Conservation (phyloP, 2,329 filamentous ascomycete genomes). For the Tympanopsis confertula region DNA sequence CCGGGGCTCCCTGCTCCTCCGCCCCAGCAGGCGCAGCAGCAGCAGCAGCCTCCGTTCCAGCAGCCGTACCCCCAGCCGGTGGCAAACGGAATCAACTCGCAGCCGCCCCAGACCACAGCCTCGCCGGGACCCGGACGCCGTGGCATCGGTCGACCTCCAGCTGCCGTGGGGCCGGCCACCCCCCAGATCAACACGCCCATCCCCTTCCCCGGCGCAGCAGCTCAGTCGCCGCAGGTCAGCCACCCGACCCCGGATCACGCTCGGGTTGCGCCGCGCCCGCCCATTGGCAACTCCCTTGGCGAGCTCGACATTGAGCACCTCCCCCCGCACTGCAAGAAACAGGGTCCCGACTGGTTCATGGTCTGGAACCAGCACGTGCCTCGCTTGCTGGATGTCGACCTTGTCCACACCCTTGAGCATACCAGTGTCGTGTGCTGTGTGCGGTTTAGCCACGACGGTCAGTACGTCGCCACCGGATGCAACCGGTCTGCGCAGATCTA, state of each 20-base stretch:
- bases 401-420: constrained; percentile 84
- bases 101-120: constrained; percentile 72
- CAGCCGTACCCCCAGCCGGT: constrained; percentile 49
- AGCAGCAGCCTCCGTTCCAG: constrained; percentile 59
- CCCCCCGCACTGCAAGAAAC: constrained; percentile 77
- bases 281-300: constrained; percentile 55
- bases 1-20: constrained; percentile 30
- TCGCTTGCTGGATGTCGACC: constrained; percentile 80
- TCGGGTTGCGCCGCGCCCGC: constrained; percentile 24
- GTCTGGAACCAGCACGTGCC: constrained; percentile 91
- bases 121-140: constrained; percentile 73
- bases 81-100: constrained; percentile 66
- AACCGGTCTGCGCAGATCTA: constrained; percentile 99
- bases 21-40: constrained; percentile 46
- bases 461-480: constrained; percentile 91
- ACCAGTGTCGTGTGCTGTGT: constrained; percentile 98
- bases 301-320: constrained; percentile 81
- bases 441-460: constrained; percentile 87
- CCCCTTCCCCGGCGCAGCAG: constrained; percentile 68
- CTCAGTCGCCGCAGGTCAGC: constrained; percentile 72
- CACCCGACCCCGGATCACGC: constrained; percentile 62
- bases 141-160: constrained; percentile 53
- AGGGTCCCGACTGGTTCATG: constrained; percentile 85
- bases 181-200: constrained; percentile 84
- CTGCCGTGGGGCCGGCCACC: constrained; percentile 64